Conservation (phyloP, 805 yeast species). For the Wickerhamomyces sydowiorum region DNA sequence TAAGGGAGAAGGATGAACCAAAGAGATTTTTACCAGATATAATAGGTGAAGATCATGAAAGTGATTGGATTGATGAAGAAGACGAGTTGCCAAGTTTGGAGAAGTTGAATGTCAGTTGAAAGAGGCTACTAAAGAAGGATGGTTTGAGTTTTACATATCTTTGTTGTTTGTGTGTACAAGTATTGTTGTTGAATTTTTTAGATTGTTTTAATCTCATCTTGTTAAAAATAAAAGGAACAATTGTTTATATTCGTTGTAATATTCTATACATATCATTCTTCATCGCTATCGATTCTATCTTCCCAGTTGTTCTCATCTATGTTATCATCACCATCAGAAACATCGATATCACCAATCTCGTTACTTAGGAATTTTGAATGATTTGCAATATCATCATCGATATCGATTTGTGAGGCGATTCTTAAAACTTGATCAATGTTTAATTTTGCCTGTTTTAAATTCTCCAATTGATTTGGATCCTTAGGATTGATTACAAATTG, state of each 20-base stretch:
- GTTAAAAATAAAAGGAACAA: too few relatives aligned
- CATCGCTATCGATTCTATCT: conserved; percentile 39
- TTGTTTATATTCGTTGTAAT: too few relatives aligned
- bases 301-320: conserved; percentile 43
- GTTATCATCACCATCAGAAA: conserved; percentile 45
- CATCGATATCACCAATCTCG: conserved; percentile 54
- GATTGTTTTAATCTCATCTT: too few relatives aligned
- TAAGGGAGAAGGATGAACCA: conserved; percentile 28
- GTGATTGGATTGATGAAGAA: conserved; percentile 30
- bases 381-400: conserved; percentile 52
- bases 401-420: conserved; percentile 23
- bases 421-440: conserved; percentile 11
- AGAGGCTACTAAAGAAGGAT: not conserved
- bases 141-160: too few relatives aligned
- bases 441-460: conserved; percentile 9
- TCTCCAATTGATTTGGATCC: conserved; percentile 11
- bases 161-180: too few relatives aligned
- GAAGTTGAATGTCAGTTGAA: not conserved
- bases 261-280: conserved; percentile 10
- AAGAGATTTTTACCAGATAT: conserved; percentile 41
- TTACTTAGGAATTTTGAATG: conserved; percentile 47
- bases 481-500: conserved; percentile 7
- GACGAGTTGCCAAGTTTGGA: conserved; percentile 10
- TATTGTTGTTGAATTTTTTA: too few relatives aligned
- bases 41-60: conserved; percentile 20